Evolutionary conservation across 345 rosid species (phyloP), one percentile per base, ranked within the genome.

Genomic region (Populus deltoides): DNA sequence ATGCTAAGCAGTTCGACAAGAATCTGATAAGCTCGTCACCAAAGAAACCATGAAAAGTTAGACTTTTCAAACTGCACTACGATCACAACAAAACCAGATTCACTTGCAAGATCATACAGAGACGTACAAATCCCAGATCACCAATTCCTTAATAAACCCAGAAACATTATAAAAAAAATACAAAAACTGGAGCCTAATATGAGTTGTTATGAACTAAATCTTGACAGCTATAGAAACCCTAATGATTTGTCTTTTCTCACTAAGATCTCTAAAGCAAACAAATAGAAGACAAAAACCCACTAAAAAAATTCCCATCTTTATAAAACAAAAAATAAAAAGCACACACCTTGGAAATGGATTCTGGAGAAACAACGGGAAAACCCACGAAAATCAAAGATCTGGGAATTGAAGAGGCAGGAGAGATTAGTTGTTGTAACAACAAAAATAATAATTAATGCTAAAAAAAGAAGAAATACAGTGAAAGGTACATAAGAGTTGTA

Each of bases 351-450:
- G 33, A 35, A 71, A 25, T 53, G 61, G 66, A 79, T 55, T 51
- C 31, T 0, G 29, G 25, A 72, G 73, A 27, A 41, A 70, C 11
- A 22, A 25, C n/a, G 66, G 24, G 17, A 38, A 7, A 65, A 71
- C 43, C 74, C 74, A 51, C 73, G n/a, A 31, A 69, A 55, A 81
- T 75, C 51, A 49, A 66, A 69, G 85, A 84, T 81, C 78, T 82
- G 86, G 71, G 79, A 38, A 13, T 18, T 35, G 80, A 3, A 75
- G 72, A 31, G 47, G 47, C 4, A 17, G 47, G 22, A 69, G 29
- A 31, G 12, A 78, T 31, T 41, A 6, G 65, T 10, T 22, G 73
- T 38, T 8, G 43, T 66, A 45, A 65, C 66, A 39, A 31, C 24
- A 15, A 75, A 15, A 66, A 3, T 8, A 29, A 20, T 17, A 66